Evolutionary conservation across 306 rosid species (phyloP).

Genomic region (Calophaca sinica): DNA sequence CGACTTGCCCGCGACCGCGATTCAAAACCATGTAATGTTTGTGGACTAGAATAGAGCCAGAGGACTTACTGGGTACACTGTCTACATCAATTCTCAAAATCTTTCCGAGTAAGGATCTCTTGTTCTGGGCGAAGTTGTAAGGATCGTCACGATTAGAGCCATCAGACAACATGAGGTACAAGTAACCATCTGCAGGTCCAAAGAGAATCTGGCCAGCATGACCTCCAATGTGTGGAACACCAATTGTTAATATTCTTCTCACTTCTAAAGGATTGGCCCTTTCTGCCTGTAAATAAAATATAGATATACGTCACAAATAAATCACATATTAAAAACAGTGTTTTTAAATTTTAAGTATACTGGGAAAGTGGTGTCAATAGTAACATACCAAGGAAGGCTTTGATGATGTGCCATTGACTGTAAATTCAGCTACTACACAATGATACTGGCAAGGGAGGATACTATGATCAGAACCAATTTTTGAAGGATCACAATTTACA

Average conservation of each 20-base stretch:
- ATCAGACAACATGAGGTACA: conserved; percentile 50
- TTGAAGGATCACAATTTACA: conserved; percentile 54
- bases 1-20: too few relatives aligned
- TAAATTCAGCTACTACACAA: conserved; percentile 53
- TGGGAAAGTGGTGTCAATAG: too few relatives aligned
- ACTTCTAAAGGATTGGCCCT: conserved; percentile 51
- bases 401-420: conserved; percentile 50
- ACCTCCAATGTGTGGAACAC: conserved; percentile 41
- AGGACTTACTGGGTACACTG: conserved; percentile 52
- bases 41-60: neutral
- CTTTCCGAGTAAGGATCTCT: conserved; percentile 58
- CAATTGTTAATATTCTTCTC: conserved; percentile 55
- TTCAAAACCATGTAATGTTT: neutral
- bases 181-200: conserved; percentile 58
- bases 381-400: conserved; percentile 43
- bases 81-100: conserved; percentile 57
- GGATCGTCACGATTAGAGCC: conserved; percentile 51
- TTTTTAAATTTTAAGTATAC: too few relatives aligned
- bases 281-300: conserved; percentile 38
- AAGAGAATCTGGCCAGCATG: conserved; percentile 56
- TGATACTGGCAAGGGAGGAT: conserved; percentile 55
- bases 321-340: neutral
- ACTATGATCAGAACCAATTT: conserved; percentile 42
- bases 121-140: conserved; percentile 55
- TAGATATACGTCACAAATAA: neutral